These are phyloP conservation scores for Trametes hirsuta DNA, from an alignment of 1,284 basidiomycete species.

Conservation along the genomic window DNA sequence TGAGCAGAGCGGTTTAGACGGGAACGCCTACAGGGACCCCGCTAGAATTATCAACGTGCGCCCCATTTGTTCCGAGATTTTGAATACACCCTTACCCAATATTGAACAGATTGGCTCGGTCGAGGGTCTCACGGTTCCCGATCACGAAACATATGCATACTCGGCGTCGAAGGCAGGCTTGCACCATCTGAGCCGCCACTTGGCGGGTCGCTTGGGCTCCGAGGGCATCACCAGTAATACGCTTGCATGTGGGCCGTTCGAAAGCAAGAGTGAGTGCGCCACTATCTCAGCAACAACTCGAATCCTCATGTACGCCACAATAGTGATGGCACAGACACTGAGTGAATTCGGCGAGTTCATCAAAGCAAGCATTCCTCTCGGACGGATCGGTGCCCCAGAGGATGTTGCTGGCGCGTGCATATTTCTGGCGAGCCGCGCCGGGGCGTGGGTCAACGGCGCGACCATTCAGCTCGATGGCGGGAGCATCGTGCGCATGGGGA, in stretches of 20 bases:
- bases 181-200: slow-evolving; percentile 64
- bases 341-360: slow-evolving; percentile 51
- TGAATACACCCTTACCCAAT: neutral
- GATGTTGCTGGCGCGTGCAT: slow-evolving; percentile 67
- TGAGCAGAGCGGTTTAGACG: slow-evolving; percentile 45
- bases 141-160: slow-evolving; percentile 72
- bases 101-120: slow-evolving; percentile 61
- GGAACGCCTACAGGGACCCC: slow-evolving; percentile 47
- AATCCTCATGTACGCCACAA: slow-evolving; percentile 25
- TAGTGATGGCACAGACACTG: slow-evolving; percentile 64
- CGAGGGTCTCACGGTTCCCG: slow-evolving; percentile 57
- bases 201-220: slow-evolving; percentile 61
- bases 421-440: slow-evolving; percentile 63
- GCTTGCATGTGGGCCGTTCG: slow-evolving; percentile 65
- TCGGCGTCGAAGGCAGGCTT: slow-evolving; percentile 66
- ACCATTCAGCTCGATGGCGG: slow-evolving; percentile 63
- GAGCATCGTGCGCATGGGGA: slow-evolving; percentile 24
- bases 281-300: neutral
- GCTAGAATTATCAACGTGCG: slow-evolving; percentile 64
- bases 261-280: slow-evolving; percentile 48
- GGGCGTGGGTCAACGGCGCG: slow-evolving; percentile 66
- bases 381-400: slow-evolving; percentile 62
- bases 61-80: neutral
- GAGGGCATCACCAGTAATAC: slow-evolving; percentile 71
- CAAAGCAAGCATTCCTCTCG: slow-evolving; percentile 50